Percentiles rank a stretch among this genome's conserved stretches.
These are phyloP conservation scores for Russula vinacea DNA, from an alignment of 768 basidiomycete genomes.

Conservation along the genomic window DNA sequence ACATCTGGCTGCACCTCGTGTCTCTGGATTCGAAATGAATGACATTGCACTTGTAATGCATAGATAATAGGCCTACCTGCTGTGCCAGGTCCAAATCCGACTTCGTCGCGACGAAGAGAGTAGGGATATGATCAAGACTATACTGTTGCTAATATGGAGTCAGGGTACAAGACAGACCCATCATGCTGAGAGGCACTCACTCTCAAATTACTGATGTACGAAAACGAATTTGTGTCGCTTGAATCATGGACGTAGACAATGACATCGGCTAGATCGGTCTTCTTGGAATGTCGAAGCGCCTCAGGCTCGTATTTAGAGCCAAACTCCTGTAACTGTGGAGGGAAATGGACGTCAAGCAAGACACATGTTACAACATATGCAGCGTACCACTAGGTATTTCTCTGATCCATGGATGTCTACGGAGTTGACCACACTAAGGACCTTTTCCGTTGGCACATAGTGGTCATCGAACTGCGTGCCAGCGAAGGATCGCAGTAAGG, in stretches of 20 bases:
- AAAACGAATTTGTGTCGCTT: constrained; percentile 98
- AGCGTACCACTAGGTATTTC: constrained; percentile 91
- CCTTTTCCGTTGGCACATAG: constrained; percentile 88
- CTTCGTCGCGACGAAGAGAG: constrained; percentile 97
- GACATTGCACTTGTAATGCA: constrained; percentile 9
- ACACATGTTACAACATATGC: not conserved
- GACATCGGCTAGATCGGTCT: constrained; percentile 89
- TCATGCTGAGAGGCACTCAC: constrained; percentile 44
- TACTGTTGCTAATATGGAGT: constrained; percentile 80
- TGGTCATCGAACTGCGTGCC: constrained; percentile 69
- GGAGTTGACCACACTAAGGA: constrained; percentile 89
- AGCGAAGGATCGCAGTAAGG: constrained; percentile 77
- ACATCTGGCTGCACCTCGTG: constrained; percentile 99
- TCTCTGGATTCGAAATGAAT: constrained; percentile 48
- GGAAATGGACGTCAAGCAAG: constrained; percentile 12
- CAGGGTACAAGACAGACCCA: constrained; percentile 22
- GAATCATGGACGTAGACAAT: constrained; percentile 97
- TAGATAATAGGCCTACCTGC: constrained; percentile 53
- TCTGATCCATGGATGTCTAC: constrained; percentile 94
- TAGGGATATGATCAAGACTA: constrained; percentile 90
- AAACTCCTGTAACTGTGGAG: constrained; percentile 87
- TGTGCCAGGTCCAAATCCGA: constrained; percentile 95
- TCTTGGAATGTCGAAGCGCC: constrained; percentile 82
- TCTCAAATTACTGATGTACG: constrained; percentile 94
- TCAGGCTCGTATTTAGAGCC: constrained; percentile 95